Conservation (phyloP, 441 rosid genomes). For the Syzygium syzygioides region DNA sequence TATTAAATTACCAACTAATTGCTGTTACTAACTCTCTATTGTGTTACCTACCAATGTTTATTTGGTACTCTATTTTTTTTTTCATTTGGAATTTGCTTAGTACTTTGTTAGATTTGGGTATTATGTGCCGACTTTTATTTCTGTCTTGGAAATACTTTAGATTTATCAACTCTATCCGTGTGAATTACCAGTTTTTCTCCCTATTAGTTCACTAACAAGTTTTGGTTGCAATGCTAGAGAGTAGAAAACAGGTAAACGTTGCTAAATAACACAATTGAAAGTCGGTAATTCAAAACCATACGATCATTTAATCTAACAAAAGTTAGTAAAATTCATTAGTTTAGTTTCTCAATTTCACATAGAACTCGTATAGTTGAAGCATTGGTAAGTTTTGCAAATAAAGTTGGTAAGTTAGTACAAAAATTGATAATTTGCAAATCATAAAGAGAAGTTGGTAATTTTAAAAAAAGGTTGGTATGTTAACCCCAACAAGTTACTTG, state of each 20-base stretch:
- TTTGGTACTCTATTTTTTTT: background rate
- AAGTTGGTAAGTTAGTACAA: background rate
- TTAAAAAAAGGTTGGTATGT: background rate
- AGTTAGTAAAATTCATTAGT: background rate
- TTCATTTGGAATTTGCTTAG: background rate
- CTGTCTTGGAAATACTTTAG: background rate
- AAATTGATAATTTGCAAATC: background rate
- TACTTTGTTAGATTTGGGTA: background rate
- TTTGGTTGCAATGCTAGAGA: background rate
- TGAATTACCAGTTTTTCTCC: background rate
- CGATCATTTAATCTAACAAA: background rate
- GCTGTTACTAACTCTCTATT: background rate
- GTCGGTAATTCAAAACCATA: background rate
- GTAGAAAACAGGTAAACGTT: background rate
- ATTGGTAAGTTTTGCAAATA: background rate
- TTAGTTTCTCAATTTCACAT: background rate
- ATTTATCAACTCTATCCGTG: background rate
- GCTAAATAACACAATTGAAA: background rate
- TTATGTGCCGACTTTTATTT: background rate
- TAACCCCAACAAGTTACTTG: background rate
- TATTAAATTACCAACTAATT: background rate
- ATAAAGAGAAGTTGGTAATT: background rate
- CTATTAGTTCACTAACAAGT: background rate
- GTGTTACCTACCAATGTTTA: background rate
- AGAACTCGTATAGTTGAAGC: background rate